phyloP scores from a whole-genome alignment of 129 eudicot species.

The Apium graveolens region DNA sequence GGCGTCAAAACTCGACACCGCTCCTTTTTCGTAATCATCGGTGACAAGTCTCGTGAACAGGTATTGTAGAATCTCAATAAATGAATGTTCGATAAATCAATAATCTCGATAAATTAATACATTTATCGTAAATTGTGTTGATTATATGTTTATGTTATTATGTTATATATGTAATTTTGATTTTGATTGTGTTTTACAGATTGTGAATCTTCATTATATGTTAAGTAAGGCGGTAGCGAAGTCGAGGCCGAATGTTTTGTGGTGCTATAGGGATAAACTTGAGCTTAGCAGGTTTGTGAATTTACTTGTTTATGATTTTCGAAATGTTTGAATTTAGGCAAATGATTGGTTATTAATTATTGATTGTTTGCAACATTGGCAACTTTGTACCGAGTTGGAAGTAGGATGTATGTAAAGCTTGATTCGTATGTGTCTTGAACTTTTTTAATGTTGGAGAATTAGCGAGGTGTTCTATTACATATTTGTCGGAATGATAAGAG shows the following conservation, averaged over 20 bases:
- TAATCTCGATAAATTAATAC: too few species aligned
- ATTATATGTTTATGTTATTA: not conserved
- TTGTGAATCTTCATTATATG: constrained; percentile 74
- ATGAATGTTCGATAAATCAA: not conserved
- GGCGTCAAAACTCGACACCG: constrained; percentile 87
- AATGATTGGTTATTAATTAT: too few species aligned
- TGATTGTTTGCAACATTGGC: too few species aligned
- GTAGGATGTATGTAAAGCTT: not conserved
- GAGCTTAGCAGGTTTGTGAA: constrained; percentile 66
- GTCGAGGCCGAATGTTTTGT: constrained; percentile 56
- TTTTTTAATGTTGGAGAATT: not conserved
- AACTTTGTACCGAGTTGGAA: not conserved
- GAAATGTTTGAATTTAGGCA: not conserved
- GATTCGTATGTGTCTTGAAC: not conserved
- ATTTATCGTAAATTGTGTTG: not conserved
- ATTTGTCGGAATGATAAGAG: too few species aligned
- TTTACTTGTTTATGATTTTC: not conserved
- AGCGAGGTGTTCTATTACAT: too few species aligned
- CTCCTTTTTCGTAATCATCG: constrained; percentile 73
- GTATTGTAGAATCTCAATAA: constrained; percentile 15
- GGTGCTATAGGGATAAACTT: constrained; percentile 91
- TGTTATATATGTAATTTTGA: not conserved
- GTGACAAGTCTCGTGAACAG: constrained; percentile 93
- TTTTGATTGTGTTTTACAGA: constrained; percentile 28
- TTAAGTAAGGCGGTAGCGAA: constrained; percentile 51